Evolutionary conservation across 345 rosid genomes (phyloP), one percentile per base, ranked within the genome.

Genomic region (Eucalyptus cloeziana): DNA sequence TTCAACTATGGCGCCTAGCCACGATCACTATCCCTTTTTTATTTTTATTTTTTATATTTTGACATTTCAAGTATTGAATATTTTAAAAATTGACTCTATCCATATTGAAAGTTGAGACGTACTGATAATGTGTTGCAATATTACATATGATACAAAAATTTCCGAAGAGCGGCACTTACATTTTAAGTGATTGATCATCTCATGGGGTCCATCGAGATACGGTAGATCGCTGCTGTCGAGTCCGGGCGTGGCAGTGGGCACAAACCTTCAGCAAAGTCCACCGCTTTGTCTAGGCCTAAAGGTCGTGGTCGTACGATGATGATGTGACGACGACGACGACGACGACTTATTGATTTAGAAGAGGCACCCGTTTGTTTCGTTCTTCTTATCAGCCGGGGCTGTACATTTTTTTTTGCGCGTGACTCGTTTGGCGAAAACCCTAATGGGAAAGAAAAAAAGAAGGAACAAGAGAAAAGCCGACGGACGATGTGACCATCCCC

Each of bases 1-100:
- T 52, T 0, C 1, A 0, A 52, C 10, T 19, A 0, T 17, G 58
- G 10, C 0, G 1, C 5, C 5, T 52, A 52, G 0, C 58, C 58
- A 21, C 0, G 0, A 52, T 52, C 0, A 4, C 24, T 21, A 52
- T 2, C 10, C 5, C 10, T 21, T 7, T 52, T 52, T 19, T 19
- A 7, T 0, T 52, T 1, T 49, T 11, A 11, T 52, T 52, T 52
- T 21, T n/a, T n/a, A 21, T 52, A 52, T 8, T 3, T 52, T 52
- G 2, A 19, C 7, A 3, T 19, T 1, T 52, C 0, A 3, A 52
- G 1, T 21, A 52, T 52, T 52, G 1, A 52, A 52, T 19, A 8
- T 52, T 52, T 21, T 21, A 52, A 21, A 52, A 52, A 7, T 21
- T 52, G 1, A 21, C 0, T 1, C 1, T 52, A 19, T 52, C 21